Evolutionary conservation across 148 eudicot genomes (phyloP).

Genomic region (Drosera capensis): DNA sequence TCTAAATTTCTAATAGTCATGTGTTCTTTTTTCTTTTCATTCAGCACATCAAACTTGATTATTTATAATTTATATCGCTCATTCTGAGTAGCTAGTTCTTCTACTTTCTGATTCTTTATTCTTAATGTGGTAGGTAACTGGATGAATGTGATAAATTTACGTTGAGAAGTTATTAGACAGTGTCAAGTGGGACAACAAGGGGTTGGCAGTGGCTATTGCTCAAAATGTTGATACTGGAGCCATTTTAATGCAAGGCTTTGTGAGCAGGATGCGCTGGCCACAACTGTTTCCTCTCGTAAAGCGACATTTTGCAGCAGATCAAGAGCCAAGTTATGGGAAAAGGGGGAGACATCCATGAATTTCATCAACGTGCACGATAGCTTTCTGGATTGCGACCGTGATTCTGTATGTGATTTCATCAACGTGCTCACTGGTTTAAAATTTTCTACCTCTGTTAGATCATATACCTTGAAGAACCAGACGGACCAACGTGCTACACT

Average conservation of each 20-base stretch:
- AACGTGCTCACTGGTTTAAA: no score
- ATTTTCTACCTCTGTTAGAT: conserved; percentile 23
- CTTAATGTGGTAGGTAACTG: conserved; percentile 7
- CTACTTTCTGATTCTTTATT: neutral
- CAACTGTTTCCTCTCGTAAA: conserved; percentile 64
- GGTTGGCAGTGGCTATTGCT: conserved; percentile 99
- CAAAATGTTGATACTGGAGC: conserved; percentile 95
- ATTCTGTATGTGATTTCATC: conserved; percentile 66
- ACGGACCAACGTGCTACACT: conserved; percentile 91
- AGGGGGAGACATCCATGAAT: conserved; percentile 90
- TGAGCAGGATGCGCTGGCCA: conserved; percentile 74
- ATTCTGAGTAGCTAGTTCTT: neutral
- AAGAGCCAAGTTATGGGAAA: conserved; percentile 71
- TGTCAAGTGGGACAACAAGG: conserved; percentile 98
- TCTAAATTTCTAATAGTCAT: conserved; percentile 8
- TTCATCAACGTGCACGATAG: conserved; percentile 72
- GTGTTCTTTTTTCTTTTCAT: neutral
- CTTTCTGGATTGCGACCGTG: conserved; percentile 82
- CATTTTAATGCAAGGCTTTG: conserved; percentile 95
- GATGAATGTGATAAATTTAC: conserved; percentile 29
- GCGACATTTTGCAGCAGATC: conserved; percentile 96
- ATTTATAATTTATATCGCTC: neutral
- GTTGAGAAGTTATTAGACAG: conserved; percentile 66
- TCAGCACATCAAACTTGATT: neutral
- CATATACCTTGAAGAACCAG: conserved; percentile 85